Evolutionary conservation across 257 asterid species (phyloP).

Genomic region (Przewalskia tangutica): DNA sequence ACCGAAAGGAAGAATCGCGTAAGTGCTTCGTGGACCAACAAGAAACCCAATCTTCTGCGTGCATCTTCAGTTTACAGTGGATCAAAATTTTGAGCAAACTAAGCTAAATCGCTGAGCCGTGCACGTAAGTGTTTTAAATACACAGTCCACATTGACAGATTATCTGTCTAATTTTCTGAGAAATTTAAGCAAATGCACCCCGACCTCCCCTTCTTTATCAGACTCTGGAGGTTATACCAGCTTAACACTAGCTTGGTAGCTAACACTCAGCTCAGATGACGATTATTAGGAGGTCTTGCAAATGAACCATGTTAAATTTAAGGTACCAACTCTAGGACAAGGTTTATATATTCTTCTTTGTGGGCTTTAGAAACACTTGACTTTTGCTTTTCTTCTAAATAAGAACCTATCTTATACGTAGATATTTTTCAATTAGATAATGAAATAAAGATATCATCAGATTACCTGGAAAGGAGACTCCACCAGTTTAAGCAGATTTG

Average conservation of each 20-base stretch:
- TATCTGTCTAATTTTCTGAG: neutral
- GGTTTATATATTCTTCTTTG: neutral
- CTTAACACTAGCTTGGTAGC: neutral
- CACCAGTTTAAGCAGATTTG: slow-evolving; percentile 61
- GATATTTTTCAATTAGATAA: neutral
- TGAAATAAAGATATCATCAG: neutral
- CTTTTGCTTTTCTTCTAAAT: neutral
- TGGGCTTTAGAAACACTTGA: neutral
- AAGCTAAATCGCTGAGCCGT: neutral
- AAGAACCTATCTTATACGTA: neutral
- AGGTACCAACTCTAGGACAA: neutral
- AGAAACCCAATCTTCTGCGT: neutral
- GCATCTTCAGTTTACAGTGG: neutral
- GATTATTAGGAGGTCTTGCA: neutral
- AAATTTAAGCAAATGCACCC: neutral
- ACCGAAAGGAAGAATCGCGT: slow-evolving; percentile 8
- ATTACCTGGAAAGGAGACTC: slow-evolving; percentile 88
- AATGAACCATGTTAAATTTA: neutral
- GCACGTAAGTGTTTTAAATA: neutral
- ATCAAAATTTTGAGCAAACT: neutral
- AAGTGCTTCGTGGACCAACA: neutral
- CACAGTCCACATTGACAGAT: neutral
- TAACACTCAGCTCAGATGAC: neutral
- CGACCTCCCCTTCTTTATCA: neutral
- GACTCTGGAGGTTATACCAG: neutral